These are phyloP conservation scores for Plasmodium knowlesi DNA, from an alignment of 169 alveolate species.

Conservation along the genomic window DNA sequence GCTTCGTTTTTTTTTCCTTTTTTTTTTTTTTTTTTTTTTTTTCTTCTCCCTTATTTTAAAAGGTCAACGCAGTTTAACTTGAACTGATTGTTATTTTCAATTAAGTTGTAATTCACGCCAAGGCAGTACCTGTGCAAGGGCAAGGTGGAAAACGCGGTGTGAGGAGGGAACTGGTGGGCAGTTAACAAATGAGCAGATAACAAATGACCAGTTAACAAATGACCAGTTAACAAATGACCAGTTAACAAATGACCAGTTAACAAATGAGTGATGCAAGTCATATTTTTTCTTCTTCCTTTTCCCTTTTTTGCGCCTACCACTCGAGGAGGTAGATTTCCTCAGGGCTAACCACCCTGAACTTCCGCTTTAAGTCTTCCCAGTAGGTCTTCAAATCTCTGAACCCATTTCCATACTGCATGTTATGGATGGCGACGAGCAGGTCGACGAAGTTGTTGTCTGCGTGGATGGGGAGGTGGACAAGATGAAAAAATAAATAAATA, in stretches of 20 bases:
- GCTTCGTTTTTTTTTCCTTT: background rate
- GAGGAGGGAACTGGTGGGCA: background rate
- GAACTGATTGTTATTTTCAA: slow-evolving; percentile 52
- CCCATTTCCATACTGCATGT: slow-evolving; percentile 60
- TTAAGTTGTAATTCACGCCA: slow-evolving; percentile 61
- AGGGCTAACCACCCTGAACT: slow-evolving; percentile 20
- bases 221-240: no score
- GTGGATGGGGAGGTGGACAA: background rate
- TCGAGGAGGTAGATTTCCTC: slow-evolving; percentile 64
- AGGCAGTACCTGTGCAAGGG: slow-evolving; percentile 44
- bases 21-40: background rate
- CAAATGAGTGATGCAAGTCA: background rate
- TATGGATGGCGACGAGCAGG: slow-evolving; percentile 37
- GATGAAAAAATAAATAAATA: background rate
- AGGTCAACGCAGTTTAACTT: slow-evolving; percentile 75
- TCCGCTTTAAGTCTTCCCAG: slow-evolving; percentile 43
- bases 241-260: no score
- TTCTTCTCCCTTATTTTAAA: slow-evolving; percentile 21
- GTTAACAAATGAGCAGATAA: background rate
- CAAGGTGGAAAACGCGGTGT: background rate
- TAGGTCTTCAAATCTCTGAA: slow-evolving; percentile 13
- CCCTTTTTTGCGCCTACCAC: slow-evolving; percentile 9
- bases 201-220: no score
- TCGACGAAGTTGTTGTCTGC: slow-evolving; percentile 60
- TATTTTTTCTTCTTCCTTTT: background rate